Evolutionary conservation across 805 yeast species (phyloP).

Genomic region (Martiniozyma abietophila): DNA sequence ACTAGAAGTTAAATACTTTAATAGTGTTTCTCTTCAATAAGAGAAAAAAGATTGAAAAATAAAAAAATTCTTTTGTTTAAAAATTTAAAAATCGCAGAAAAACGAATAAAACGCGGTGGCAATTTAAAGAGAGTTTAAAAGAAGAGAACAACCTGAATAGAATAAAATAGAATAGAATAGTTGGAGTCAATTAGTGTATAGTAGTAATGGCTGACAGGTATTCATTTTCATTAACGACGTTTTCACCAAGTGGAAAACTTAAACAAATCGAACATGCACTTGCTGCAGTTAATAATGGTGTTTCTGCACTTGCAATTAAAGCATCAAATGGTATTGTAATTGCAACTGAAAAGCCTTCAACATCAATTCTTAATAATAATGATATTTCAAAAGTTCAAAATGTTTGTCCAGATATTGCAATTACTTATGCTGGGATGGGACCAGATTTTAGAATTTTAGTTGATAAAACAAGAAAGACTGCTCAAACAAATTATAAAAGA

Average conservation of each 20-base stretch:
- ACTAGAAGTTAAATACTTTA: too few relatives aligned
- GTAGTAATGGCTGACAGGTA: constrained; percentile 99
- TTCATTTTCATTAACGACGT: constrained; percentile 93
- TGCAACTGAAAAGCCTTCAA: constrained; percentile 91
- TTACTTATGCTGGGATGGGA: constrained; percentile 97
- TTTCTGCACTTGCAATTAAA: constrained; percentile 86
- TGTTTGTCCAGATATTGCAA: constrained; percentile 92
- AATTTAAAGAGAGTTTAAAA: too few relatives aligned
- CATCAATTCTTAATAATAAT: constrained; percentile 71
- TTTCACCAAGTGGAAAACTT: constrained; percentile 96
- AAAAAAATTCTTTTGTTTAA: too few relatives aligned
- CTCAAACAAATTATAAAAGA: constrained; percentile 89
- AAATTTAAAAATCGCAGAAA: too few relatives aligned
- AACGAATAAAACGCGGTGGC: too few relatives aligned
- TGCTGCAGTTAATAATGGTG: constrained; percentile 97
- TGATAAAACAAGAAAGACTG: constrained; percentile 86
- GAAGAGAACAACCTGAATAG: too few relatives aligned
- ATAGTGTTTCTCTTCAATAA: too few relatives aligned
- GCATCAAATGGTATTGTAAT: constrained; percentile 94
- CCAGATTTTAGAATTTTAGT: constrained; percentile 95
- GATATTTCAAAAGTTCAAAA: constrained; percentile 68
- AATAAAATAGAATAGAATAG: too few relatives aligned
- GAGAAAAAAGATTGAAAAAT: too few relatives aligned
- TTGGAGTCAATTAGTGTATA: too few relatives aligned
- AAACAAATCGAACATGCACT: constrained; percentile 97